Percentiles rank a stretch among this genome's conserved stretches.
These are phyloP conservation scores for Botryotinia calthae DNA, from an alignment of 2,329 filamentous ascomycete species.

Conservation along the genomic window DNA sequence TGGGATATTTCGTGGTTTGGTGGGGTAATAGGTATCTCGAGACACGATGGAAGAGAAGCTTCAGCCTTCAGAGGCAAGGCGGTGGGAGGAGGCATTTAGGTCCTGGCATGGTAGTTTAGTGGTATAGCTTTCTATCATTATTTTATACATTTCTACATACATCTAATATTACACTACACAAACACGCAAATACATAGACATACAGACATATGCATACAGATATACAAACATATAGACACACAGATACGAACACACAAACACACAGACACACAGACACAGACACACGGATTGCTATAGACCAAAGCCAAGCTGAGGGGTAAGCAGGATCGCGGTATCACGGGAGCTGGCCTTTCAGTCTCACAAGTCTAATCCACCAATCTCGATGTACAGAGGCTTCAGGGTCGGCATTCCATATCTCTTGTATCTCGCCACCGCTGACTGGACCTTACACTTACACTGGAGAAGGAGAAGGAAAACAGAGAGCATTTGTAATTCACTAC, in stretches of 20 bases:
- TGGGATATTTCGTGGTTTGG: background rate
- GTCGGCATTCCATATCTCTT: background rate
- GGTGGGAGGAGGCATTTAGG: too few species aligned
- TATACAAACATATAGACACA: too few species aligned
- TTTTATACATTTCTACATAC: background rate
- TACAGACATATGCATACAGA: too few species aligned
- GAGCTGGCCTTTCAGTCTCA: background rate
- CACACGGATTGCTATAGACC: background rate
- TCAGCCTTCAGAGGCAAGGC: background rate
- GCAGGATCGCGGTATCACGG: constrained; percentile 8
- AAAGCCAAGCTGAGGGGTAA: background rate
- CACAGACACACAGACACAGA: too few species aligned
- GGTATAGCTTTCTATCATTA: too few species aligned
- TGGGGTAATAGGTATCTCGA: background rate
- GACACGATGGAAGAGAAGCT: background rate
- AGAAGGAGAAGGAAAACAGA: background rate
- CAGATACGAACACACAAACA: background rate
- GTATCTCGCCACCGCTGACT: background rate
- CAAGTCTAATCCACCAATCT: background rate
- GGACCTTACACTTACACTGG: too few species aligned
- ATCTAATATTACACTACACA: too few species aligned
- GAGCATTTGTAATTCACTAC: background rate
- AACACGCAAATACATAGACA: too few species aligned
- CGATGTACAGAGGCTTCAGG: background rate
- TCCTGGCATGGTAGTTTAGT: too few species aligned